Evolutionary conservation across 495 filamentous ascomycete genomes (phyloP), one percentile per base, ranked within the genome.

Genomic region (Aspergillus biplanus): DNA sequence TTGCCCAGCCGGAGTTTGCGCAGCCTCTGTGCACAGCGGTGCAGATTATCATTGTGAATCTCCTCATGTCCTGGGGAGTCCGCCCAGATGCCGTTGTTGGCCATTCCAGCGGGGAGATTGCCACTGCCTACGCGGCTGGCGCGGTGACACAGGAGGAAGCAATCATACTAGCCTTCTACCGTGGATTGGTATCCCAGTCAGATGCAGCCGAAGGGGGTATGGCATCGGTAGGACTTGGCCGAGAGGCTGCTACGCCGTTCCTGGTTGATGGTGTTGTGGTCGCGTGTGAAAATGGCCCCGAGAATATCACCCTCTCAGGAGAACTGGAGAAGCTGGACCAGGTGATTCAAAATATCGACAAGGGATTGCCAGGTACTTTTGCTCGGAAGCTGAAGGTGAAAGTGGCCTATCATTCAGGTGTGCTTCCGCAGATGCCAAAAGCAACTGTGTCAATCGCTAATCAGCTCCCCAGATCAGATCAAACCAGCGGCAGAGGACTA

Each of bases 161-260:
- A 31, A 66, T 61, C 42, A 64, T 60, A 21, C 47, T 58, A 7
- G 67, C 56, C 31, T 68, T 59, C 63, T 75, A 64, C 57, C 64
- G 69, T 8, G 69, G 69, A 11, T 35, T 54, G 2, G 48, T 42
- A 5, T 44, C 46, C 7, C 58, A 47, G 52, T 7, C 4, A 4
- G 7, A 21, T 16, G 6, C 16, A 15, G 9, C n/a, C 0, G n/a
- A 4, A 0, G 55, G 55, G 4, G 34, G 34, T 1, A 73, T 73
- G 71, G 63, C 85, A 69, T 85, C 83, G 0, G 80, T 86, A 3
- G 84, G 84, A 1, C 67, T 76, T 11, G 73, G 74, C 31, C 7
- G 5, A 2, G 63, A 67, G 1, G 62, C 68, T 0, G 75, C 69
- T 11, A 21, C 48, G 0, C 32, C 39, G 7, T 63, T 70, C 18